Evolutionary conservation across 2,329 filamentous ascomycete genomes (phyloP).

Genomic region (Fusarium anthophilum): DNA sequence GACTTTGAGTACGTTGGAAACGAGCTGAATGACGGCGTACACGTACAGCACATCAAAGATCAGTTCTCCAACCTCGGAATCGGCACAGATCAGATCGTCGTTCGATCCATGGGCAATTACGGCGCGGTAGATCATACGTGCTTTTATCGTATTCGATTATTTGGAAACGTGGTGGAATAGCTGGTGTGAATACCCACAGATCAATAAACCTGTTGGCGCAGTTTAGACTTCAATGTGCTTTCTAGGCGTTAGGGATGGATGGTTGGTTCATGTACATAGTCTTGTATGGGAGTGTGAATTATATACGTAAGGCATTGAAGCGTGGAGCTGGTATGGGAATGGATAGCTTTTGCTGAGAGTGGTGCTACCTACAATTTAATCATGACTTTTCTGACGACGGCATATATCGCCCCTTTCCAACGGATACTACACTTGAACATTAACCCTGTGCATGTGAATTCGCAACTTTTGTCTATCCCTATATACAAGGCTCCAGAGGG

Average conservation of each 20-base stretch:
- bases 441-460: conserved; percentile 11
- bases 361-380: conserved; percentile 11
- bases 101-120: conserved; percentile 68
- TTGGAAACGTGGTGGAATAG: conserved; percentile 48
- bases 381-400: conserved; percentile 12
- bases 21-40: conserved; percentile 54
- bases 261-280: conserved; percentile 5
- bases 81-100: conserved; percentile 60
- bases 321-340: conserved; percentile 32
- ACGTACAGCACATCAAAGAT: conserved; percentile 63
- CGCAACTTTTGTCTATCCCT: conserved; percentile 36
- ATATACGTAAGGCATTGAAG: conserved; percentile 24
- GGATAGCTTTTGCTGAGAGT: conserved; percentile 13
- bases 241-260: neutral
- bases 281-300: conserved; percentile 13
- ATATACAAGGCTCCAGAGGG: conserved; percentile 34
- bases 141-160: conserved; percentile 71
- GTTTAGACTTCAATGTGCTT: neutral
- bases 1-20: conserved; percentile 63
- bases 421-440: neutral
- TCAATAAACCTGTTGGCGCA: neutral
- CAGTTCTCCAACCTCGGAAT: conserved; percentile 60
- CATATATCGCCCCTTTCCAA: neutral
- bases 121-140: conserved; percentile 69
- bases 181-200: too few relatives aligned